These are phyloP conservation scores for Penicillium daleae DNA, from an alignment of 495 filamentous ascomycete genomes.

Conservation along the genomic window DNA sequence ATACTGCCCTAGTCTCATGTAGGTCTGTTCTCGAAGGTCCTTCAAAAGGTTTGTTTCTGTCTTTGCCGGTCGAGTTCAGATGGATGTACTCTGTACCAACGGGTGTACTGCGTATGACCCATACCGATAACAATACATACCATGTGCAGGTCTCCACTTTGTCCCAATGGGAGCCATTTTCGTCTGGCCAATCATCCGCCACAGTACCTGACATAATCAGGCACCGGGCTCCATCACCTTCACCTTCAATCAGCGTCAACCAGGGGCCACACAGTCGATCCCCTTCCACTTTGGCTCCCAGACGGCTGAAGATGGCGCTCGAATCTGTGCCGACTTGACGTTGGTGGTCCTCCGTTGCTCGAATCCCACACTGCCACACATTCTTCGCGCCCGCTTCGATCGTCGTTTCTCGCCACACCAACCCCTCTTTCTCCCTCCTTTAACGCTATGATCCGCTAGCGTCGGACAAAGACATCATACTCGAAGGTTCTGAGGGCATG, in stretches of 20 bases:
- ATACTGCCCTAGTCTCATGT: background rate
- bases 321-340: background rate
- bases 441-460: background rate
- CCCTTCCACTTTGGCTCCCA: constrained; percentile 19
- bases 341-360: constrained; percentile 3
- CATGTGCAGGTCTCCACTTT: background rate
- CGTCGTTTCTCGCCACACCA: constrained; percentile 9
- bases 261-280: constrained; percentile 16
- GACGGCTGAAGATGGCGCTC: constrained; percentile 19
- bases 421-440: background rate
- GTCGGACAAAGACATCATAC: constrained; percentile 1
- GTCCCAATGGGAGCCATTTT: background rate
- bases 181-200: constrained; percentile 9
- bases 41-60: constrained; percentile 5
- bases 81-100: constrained; percentile 5
- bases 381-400: background rate
- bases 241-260: constrained; percentile 7
- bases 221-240: constrained; percentile 13
- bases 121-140: background rate
- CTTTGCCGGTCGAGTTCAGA: background rate
- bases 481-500: background rate
- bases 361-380: constrained; percentile 2
- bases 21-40: background rate
- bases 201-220: constrained; percentile 24
- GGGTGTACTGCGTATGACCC: background rate